phyloP scores from a whole-genome alignment of 2,329 filamentous ascomycete species.

The Elsinoe perseae region DNA sequence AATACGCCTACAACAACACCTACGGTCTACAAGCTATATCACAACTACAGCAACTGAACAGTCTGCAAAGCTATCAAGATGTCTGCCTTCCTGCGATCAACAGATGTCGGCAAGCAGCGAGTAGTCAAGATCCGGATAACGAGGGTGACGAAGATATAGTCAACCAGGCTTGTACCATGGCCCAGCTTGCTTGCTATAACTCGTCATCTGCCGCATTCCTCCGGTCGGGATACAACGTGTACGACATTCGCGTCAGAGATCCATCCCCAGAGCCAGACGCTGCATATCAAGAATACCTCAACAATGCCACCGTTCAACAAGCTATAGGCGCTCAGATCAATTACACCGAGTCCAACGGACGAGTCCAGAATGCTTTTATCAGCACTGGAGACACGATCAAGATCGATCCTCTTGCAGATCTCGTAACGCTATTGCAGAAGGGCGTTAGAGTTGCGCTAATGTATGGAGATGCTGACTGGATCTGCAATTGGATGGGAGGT shows the following conservation, averaged over 20 bases:
- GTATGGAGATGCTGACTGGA: conserved; percentile 33
- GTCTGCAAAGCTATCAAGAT: conserved; percentile 35
- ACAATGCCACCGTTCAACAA: conserved; percentile 45
- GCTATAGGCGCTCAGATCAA: conserved; percentile 55
- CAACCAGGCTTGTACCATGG: conserved; percentile 27
- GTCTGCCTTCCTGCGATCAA: conserved; percentile 29
- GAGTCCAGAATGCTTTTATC: conserved; percentile 40
- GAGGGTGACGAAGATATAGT: conserved; percentile 29
- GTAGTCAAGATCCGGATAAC: conserved; percentile 29
- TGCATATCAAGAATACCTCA: conserved; percentile 53
- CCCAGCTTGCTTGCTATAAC: conserved; percentile 22
- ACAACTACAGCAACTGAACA: conserved; percentile 42
- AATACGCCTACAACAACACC: conserved; percentile 56
- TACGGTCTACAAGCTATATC: conserved; percentile 55
- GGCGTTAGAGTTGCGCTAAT: conserved; percentile 28
- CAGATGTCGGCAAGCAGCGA: conserved; percentile 42
- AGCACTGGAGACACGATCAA: conserved; percentile 45
- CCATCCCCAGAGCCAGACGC: conserved; percentile 37
- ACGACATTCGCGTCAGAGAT: conserved; percentile 49
- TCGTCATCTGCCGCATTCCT: conserved; percentile 21
- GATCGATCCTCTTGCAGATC: conserved; percentile 37
- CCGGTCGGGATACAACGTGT: conserved; percentile 31
- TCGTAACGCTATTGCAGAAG: conserved; percentile 31
- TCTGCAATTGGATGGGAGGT: conserved; percentile 38
- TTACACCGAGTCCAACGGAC: conserved; percentile 43